phyloP scores from a whole-genome alignment of 768 basidiomycete species.

The Lentinula aciculospora region DNA sequence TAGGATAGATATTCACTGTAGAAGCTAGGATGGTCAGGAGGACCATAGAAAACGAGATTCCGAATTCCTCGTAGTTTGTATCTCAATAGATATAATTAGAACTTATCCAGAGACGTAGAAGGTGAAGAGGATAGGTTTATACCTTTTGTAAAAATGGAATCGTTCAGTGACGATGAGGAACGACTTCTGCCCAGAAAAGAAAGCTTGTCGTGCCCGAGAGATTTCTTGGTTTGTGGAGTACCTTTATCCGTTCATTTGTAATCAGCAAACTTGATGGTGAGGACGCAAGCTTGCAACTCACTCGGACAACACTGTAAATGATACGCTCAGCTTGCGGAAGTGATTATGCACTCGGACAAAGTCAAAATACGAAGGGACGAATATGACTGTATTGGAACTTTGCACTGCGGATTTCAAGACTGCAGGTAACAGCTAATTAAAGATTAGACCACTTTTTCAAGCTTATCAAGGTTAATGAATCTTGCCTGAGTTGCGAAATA shows the following conservation, averaged over 20 bases:
- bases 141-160: conserved; percentile 97
- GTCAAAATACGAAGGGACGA: conserved; percentile 94
- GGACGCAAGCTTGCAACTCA: conserved; percentile 26
- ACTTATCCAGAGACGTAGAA: neutral
- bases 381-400: conserved; percentile 81
- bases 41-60: conserved; percentile 90
- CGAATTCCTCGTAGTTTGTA: conserved; percentile 92
- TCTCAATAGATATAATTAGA: conserved; percentile 19
- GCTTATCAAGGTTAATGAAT: neutral
- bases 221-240: conserved; percentile 95
- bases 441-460: neutral
- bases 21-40: conserved; percentile 87
- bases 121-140: too few relatives aligned
- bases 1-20: conserved; percentile 87
- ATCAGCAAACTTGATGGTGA: neutral
- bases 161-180: conserved; percentile 92
- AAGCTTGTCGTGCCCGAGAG: conserved; percentile 85
- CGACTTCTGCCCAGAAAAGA: conserved; percentile 82
- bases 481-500: conserved; percentile 81
- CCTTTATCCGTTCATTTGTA: conserved; percentile 30
- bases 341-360: conserved; percentile 89
- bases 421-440: conserved; percentile 63
- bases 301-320: conserved; percentile 88
- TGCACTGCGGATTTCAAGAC: conserved; percentile 91
- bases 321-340: conserved; percentile 67